Evolutionary conservation across 768 basidiomycete genomes (phyloP).

Genomic region (Clitopilus passeckerianus): DNA sequence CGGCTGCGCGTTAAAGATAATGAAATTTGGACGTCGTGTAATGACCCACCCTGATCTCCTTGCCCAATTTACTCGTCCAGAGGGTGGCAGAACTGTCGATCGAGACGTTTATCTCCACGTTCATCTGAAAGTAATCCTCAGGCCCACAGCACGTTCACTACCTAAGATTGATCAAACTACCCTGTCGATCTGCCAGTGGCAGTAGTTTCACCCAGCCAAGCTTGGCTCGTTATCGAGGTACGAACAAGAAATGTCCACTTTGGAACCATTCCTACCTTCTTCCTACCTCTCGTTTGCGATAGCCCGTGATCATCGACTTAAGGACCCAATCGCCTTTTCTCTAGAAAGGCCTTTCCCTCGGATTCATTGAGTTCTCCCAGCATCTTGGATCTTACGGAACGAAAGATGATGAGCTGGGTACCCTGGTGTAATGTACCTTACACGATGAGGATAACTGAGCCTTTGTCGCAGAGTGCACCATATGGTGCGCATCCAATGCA

Average conservation of each 20-base stretch:
- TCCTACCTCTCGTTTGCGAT: too few species aligned
- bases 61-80: background rate
- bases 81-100: background rate
- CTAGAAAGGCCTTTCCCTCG: too few species aligned
- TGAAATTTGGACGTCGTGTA: too few species aligned
- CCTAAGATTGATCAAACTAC: background rate
- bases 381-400: background rate
- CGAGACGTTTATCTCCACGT: slow-evolving; percentile 1
- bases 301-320: too few species aligned
- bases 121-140: background rate
- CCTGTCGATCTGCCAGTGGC: background rate
- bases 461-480: background rate
- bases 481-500: background rate
- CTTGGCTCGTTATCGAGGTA: too few species aligned
- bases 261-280: too few species aligned
- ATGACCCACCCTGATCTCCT: background rate
- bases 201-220: background rate
- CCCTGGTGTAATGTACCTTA: background rate
- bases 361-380: too few species aligned
- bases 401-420: background rate
- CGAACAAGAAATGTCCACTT: too few species aligned
- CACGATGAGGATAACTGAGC: background rate
- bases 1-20: too few species aligned
- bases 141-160: background rate
- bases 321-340: too few species aligned